Evolutionary conservation across 1,284 basidiomycete species (phyloP).

Genomic region (Apiotrichum gracile): DNA sequence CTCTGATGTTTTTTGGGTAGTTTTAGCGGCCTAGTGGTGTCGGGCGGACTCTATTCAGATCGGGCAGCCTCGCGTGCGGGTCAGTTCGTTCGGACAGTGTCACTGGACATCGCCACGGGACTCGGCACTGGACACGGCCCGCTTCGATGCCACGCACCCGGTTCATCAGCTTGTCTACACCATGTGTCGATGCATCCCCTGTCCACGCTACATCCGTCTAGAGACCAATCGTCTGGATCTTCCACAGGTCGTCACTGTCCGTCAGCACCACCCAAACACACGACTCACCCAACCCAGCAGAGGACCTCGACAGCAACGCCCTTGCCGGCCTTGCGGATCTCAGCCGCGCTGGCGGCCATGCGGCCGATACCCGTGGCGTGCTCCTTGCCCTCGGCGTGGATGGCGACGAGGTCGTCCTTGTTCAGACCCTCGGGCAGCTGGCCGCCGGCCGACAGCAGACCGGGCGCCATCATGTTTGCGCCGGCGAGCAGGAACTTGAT

Average conservation of each 20-base stretch:
- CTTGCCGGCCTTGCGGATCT: constrained; percentile 84
- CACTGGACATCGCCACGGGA: no score
- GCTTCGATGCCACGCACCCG: no score
- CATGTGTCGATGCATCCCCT: no score
- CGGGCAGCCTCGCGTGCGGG: no score
- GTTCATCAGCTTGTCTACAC: no score
- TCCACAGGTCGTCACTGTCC: constrained; percentile 87
- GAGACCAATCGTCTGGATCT: constrained; percentile 57
- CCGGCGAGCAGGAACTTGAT: constrained; percentile 91
- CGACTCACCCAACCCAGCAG: constrained; percentile 48
- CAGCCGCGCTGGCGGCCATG: constrained; percentile 75
- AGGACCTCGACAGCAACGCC: constrained; percentile 83
- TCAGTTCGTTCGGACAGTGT: no score
- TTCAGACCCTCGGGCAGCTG: constrained; percentile 74
- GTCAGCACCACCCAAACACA: no score
- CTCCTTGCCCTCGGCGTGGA: constrained; percentile 94
- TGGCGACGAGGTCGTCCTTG: constrained; percentile 69
- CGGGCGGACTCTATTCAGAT: no score
- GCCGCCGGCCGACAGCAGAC: constrained; percentile 86
- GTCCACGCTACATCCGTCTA: constrained; percentile 6
- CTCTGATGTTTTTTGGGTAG: no score
- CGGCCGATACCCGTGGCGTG: constrained; percentile 84
- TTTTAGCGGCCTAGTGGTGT: no score
- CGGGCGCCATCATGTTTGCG: constrained; percentile 95
- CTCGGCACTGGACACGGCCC: no score